Evolutionary conservation across 352 stramenopile genomes (phyloP).

Genomic region (Elongisporangium senticosum): DNA sequence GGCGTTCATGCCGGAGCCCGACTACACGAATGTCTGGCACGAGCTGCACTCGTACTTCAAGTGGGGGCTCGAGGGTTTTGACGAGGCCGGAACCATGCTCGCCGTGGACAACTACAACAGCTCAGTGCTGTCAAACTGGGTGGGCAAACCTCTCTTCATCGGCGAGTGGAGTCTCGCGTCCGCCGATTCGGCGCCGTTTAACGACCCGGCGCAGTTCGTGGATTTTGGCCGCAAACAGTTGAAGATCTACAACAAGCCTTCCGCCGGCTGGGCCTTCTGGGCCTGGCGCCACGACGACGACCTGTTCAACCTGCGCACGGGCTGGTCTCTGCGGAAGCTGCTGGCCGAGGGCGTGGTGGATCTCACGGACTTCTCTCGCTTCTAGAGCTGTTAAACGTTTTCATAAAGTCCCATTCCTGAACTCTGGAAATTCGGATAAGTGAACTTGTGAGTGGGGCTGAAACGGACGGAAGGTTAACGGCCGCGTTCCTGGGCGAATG

Average conservation of each 20-base stretch:
- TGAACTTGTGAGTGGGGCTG: too few relatives aligned
- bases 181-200: slow-evolving; percentile 20
- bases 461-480: too few relatives aligned
- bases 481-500: too few relatives aligned
- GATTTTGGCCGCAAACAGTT: slow-evolving; percentile 27
- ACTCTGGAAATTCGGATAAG: too few relatives aligned
- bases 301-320: slow-evolving; percentile 17
- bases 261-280: slow-evolving; percentile 43
- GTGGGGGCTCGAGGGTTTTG: slow-evolving; percentile 28
- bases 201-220: slow-evolving; percentile 20
- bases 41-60: slow-evolving; percentile 56
- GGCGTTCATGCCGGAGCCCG: slow-evolving; percentile 18
- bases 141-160: slow-evolving; percentile 35
- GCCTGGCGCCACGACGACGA: slow-evolving; percentile 44
- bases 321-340: slow-evolving; percentile 31
- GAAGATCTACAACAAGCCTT: slow-evolving; percentile 14
- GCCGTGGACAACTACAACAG: slow-evolving; percentile 19
- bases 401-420: too few relatives aligned
- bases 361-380: too few relatives aligned
- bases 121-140: slow-evolving; percentile 9
- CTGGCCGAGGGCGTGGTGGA: slow-evolving; percentile 2
- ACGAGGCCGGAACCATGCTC: slow-evolving; percentile 13
- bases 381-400: too few relatives aligned
- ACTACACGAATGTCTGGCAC: slow-evolving; percentile 52
- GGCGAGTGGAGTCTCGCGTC: slow-evolving; percentile 52